Conservation (phyloP, 1,284 basidiomycete species). For the Xerocomus minutiporus region DNA sequence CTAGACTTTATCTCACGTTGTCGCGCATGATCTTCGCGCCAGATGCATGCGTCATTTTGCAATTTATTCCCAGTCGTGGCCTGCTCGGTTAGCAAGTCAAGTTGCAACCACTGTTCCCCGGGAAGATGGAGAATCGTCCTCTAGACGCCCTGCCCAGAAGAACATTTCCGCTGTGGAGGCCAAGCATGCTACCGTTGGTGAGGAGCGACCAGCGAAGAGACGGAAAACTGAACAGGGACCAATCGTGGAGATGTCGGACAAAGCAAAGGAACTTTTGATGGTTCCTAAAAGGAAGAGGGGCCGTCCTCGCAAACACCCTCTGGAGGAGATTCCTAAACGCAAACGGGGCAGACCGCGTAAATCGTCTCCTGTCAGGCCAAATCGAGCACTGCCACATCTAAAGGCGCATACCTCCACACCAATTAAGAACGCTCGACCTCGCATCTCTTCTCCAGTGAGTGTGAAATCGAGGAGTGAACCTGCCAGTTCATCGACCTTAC, state of each 20-base stretch:
- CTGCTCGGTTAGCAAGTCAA: conserved; percentile 51
- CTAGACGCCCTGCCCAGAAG: conserved; percentile 47
- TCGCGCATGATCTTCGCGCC: conserved; percentile 11
- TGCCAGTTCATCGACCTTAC: conserved; percentile 27
- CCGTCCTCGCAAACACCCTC: conserved; percentile 35
- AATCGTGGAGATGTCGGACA: conserved; percentile 36
- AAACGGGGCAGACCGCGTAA: conserved; percentile 36
- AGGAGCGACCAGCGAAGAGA: conserved; percentile 43
- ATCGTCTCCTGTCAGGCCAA: conserved; percentile 20
- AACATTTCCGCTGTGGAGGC: conserved; percentile 47
- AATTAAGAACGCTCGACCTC: conserved; percentile 13
- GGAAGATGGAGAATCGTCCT: conserved; percentile 45
- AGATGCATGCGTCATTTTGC: conserved; percentile 74
- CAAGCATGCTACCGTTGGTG: conserved; percentile 46
- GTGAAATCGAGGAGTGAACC: conserved; percentile 24
- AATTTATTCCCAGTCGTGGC: conserved; percentile 69
- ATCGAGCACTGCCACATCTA: conserved; percentile 10
- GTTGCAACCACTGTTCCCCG: conserved; percentile 45
- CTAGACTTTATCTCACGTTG: conserved; percentile 17
- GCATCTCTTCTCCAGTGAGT: conserved; percentile 19
- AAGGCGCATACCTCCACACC: conserved; percentile 13
- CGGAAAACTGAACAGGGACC: conserved; percentile 37
- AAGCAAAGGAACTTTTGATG: conserved; percentile 34
- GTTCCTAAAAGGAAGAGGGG: conserved; percentile 34
- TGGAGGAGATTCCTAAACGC: conserved; percentile 34